Percentiles rank a stretch among this genome's conserved stretches.
Evolutionary conservation across 73 alveolate species (phyloP).

Genomic region (Tetrahymena borealis): DNA sequence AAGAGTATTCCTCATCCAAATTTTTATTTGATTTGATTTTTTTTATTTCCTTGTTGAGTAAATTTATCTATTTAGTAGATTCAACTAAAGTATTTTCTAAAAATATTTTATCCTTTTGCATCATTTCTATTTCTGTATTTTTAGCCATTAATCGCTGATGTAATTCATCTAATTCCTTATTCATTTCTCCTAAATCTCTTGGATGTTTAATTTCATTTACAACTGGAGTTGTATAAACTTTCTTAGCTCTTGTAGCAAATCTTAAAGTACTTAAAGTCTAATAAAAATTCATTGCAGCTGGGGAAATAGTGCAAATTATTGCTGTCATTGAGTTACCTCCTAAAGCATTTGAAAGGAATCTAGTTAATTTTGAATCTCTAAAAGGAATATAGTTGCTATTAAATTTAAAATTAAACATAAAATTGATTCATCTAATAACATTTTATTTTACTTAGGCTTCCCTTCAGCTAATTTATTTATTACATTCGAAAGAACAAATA

Average conservation of each 20-base stretch:
- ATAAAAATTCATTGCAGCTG: slow-evolving; percentile 88
- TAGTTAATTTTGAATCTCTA: slow-evolving; percentile 80
- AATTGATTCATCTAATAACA: not conserved
- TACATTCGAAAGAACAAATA: slow-evolving; percentile 83
- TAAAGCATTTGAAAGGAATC: slow-evolving; percentile 78
- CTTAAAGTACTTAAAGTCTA: slow-evolving; percentile 83
- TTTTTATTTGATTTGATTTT: not conserved
- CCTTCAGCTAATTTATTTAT: slow-evolving; percentile 77
- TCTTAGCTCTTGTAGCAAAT: slow-evolving; percentile 80
- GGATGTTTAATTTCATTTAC: not conserved
- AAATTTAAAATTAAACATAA: not conserved
- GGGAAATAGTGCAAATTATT: slow-evolving; percentile 86
- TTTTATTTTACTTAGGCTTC: not conserved
- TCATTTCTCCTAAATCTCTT: not conserved
- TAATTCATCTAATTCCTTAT: not conserved
- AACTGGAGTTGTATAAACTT: slow-evolving; percentile 36
- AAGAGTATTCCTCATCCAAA: not conserved
- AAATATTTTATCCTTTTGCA: not conserved
- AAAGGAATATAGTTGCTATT: slow-evolving; percentile 73
- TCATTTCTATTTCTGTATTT: not conserved
- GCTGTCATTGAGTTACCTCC: slow-evolving; percentile 93
- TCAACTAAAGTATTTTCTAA: not conserved
- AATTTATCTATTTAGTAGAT: not conserved
- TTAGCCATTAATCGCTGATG: not conserved
- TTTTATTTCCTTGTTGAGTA: not conserved